Evolutionary conservation across 2,329 filamentous ascomycete genomes (phyloP).

Genomic region (Sporothrix pseudoabietina): DNA sequence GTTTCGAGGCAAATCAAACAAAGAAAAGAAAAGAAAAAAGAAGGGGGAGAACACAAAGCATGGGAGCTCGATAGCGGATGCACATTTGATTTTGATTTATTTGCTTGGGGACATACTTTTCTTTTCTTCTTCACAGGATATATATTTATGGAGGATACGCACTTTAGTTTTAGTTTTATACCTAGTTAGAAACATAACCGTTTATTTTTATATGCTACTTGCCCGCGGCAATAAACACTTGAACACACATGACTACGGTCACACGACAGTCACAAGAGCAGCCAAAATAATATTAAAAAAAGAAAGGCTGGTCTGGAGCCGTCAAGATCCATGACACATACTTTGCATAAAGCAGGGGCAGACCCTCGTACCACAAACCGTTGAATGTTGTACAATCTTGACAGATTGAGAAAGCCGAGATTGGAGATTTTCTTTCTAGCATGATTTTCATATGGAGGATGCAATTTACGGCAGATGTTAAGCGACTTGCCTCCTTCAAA

Average conservation of each 20-base stretch:
- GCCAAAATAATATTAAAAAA: not conserved
- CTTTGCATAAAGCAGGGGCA: not conserved
- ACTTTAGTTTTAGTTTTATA: not conserved
- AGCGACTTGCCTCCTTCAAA: not conserved
- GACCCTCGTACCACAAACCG: not conserved
- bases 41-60: not conserved
- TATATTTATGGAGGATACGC: not conserved
- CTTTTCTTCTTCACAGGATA: too few relatives aligned
- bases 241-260: not conserved
- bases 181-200: not conserved
- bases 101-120: not conserved
- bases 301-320: not conserved
- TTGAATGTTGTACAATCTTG: not conserved
- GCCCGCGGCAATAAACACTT: not conserved
- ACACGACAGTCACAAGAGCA: not conserved
- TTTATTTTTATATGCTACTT: not conserved
- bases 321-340: not conserved
- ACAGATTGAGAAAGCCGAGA: not conserved
- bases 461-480: not conserved
- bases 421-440: not conserved
- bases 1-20: not conserved
- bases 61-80: not conserved
- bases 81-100: not conserved
- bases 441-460: not conserved
- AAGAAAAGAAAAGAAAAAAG: not conserved